Percentiles rank a stretch among this genome's conserved stretches.
These are phyloP conservation scores for Geotrichum europaeum DNA, from an alignment of 1,139 yeast species.

Conservation along the genomic window DNA sequence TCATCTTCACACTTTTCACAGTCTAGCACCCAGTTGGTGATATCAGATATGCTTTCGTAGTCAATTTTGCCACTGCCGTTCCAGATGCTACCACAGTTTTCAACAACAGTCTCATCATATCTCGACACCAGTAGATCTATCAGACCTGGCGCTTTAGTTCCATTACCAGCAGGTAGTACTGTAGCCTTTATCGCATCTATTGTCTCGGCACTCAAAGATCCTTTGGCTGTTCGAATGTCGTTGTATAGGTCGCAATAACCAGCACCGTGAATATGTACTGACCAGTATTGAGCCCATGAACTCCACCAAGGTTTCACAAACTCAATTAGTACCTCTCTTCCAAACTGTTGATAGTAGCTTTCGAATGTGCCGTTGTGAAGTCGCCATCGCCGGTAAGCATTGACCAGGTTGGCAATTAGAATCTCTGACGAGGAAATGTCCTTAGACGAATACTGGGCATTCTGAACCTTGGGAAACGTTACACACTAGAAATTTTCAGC, in stretches of 20 bases:
- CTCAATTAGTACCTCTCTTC: slow-evolving; percentile 21
- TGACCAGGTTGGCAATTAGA: slow-evolving; percentile 24
- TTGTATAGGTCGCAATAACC: slow-evolving; percentile 24
- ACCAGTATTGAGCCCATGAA: slow-evolving; percentile 30
- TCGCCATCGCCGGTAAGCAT: slow-evolving; percentile 29
- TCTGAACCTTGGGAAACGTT: slow-evolving; percentile 16
- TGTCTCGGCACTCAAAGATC: slow-evolving; percentile 24
- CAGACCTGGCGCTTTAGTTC: slow-evolving; percentile 12
- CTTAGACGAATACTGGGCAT: slow-evolving; percentile 16
- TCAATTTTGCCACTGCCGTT: slow-evolving; percentile 17
- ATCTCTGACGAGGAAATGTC: slow-evolving; percentile 24
- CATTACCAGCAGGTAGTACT: slow-evolving; percentile 21
- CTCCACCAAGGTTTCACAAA: slow-evolving; percentile 29
- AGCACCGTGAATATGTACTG: slow-evolving; percentile 22
- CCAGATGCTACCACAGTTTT: slow-evolving; percentile 29
- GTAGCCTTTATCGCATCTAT: slow-evolving; percentile 24
- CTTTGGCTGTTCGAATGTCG: slow-evolving; percentile 23
- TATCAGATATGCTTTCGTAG: slow-evolving; percentile 23
- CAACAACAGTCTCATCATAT: slow-evolving; percentile 17
- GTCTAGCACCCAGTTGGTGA: slow-evolving; percentile 27
- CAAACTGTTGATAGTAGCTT: slow-evolving; percentile 9
- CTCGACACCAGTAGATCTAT: slow-evolving; percentile 24
- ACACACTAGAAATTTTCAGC: slow-evolving; percentile 11
- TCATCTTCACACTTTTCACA: slow-evolving; percentile 26
- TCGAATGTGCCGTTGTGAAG: slow-evolving; percentile 27